These are phyloP conservation scores for Speleostelium caveatum DNA, from an alignment of 78 protist species.

Conservation along the genomic window DNA sequence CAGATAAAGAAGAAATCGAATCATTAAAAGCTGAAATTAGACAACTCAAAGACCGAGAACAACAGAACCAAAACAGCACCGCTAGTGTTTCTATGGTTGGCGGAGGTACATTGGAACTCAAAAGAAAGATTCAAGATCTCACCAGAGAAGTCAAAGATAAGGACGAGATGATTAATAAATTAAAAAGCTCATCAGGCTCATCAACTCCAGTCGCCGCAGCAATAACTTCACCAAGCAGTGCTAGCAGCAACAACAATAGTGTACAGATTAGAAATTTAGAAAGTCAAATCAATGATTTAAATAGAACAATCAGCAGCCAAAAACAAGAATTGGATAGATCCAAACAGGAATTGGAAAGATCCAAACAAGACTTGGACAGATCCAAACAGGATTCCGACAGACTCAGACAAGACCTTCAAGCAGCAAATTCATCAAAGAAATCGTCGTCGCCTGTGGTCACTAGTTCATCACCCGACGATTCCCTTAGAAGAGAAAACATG, in stretches of 20 bases:
- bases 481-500: constrained; percentile 18
- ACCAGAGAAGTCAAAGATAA: constrained; percentile 54
- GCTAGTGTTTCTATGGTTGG: constrained; percentile 15
- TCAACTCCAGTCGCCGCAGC: too few species aligned
- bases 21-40: constrained; percentile 19
- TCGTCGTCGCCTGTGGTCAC: background rate
- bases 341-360: background rate
- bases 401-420: constrained; percentile 9
- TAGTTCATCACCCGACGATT: background rate
- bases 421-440: constrained; percentile 31
- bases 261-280: background rate
- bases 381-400: background rate
- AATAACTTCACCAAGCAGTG: background rate
- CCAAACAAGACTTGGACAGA: constrained; percentile 18
- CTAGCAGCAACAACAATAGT: background rate
- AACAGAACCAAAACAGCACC: background rate
- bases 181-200: background rate
- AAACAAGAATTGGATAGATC: constrained; percentile 25
- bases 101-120: constrained; percentile 58
- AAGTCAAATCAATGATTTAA: constrained; percentile 18
- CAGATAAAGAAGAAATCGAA: constrained; percentile 19
- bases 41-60: background rate
- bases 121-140: constrained; percentile 58
- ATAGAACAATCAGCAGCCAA: background rate
- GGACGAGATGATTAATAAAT: constrained; percentile 20